These are phyloP conservation scores for Phtheirospermum japonicum DNA, from an alignment of 257 asterid species.

Conservation along the genomic window DNA sequence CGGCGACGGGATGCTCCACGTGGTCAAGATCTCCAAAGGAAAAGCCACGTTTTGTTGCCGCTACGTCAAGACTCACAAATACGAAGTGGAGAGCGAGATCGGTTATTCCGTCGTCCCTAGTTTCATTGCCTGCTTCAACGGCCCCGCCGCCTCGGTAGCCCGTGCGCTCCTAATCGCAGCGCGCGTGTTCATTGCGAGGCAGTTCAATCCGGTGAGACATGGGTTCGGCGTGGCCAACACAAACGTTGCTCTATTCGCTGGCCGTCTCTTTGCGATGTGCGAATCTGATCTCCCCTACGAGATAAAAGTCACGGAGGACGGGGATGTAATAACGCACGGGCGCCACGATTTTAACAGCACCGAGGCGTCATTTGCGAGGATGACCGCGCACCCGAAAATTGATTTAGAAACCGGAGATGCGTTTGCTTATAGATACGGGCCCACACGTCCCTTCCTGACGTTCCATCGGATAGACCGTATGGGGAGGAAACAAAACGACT, in stretches of 20 bases:
- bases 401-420: constrained; percentile 38
- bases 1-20: constrained; percentile 73
- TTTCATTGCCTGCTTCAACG: constrained; percentile 41
- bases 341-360: constrained; percentile 34
- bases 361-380: constrained; percentile 25
- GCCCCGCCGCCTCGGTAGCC: constrained; percentile 36
- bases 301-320: constrained; percentile 31
- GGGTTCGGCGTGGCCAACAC: constrained; percentile 53
- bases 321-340: constrained; percentile 44
- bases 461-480: constrained; percentile 31
- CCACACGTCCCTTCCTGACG: constrained; percentile 36
- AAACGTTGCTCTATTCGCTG: constrained; percentile 41
- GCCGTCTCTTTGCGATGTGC: constrained; percentile 40
- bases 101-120: constrained; percentile 30
- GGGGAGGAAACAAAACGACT: constrained; percentile 38
- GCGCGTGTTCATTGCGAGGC: constrained; percentile 5
- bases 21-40: constrained; percentile 41
- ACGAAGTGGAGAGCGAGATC: neutral
- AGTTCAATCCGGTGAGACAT: constrained; percentile 23
- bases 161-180: constrained; percentile 25
- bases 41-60: constrained; percentile 28
- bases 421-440: constrained; percentile 42
- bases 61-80: constrained; percentile 13
- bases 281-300: constrained; percentile 56
- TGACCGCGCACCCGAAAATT: constrained; percentile 56